Conservation (phyloP, 108 stramenopile species). For the Bacterosira constricta region DNA sequence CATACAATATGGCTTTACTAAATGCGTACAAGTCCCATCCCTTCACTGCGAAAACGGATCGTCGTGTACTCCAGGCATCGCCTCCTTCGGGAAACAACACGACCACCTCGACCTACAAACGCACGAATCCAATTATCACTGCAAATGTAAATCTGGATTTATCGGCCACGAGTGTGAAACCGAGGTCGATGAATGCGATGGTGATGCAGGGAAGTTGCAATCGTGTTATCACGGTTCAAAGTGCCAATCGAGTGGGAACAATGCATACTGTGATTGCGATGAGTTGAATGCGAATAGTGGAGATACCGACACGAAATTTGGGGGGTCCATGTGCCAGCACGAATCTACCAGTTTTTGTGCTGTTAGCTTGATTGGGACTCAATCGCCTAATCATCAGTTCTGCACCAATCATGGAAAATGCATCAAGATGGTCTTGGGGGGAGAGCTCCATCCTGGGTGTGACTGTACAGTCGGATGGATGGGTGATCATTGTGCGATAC, state of each 20-base stretch:
- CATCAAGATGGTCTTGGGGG: slow-evolving; percentile 6
- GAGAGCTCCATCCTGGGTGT: slow-evolving; percentile 33
- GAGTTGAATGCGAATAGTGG: slow-evolving; percentile 3
- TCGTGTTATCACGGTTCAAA: slow-evolving; percentile 36
- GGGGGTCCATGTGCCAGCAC: slow-evolving; percentile 20
- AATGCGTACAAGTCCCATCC: slow-evolving; percentile 37
- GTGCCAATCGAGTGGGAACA: background rate
- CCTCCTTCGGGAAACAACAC: slow-evolving; percentile 17
- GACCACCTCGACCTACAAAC: slow-evolving; percentile 35
- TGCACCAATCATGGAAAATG: slow-evolving; percentile 42
- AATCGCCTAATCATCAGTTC: slow-evolving; percentile 29
- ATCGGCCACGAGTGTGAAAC: slow-evolving; percentile 47
- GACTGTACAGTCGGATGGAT: slow-evolving; percentile 19
- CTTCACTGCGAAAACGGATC: slow-evolving; percentile 37
- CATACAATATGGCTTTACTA: too few species aligned
- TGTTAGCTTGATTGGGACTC: slow-evolving; percentile 15
- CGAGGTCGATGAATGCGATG: slow-evolving; percentile 15
- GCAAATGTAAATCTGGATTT: slow-evolving; percentile 32
- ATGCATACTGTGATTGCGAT: slow-evolving; percentile 15
- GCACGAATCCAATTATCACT: slow-evolving; percentile 41
- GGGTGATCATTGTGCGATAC: slow-evolving; percentile 30
- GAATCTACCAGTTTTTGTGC: slow-evolving; percentile 31
- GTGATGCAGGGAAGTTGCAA: background rate
- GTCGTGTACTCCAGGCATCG: slow-evolving; percentile 24
- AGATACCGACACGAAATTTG: slow-evolving; percentile 14